phyloP scores from a whole-genome alignment of 208 protist species.

The Plasmodiophora brassicae region DNA sequence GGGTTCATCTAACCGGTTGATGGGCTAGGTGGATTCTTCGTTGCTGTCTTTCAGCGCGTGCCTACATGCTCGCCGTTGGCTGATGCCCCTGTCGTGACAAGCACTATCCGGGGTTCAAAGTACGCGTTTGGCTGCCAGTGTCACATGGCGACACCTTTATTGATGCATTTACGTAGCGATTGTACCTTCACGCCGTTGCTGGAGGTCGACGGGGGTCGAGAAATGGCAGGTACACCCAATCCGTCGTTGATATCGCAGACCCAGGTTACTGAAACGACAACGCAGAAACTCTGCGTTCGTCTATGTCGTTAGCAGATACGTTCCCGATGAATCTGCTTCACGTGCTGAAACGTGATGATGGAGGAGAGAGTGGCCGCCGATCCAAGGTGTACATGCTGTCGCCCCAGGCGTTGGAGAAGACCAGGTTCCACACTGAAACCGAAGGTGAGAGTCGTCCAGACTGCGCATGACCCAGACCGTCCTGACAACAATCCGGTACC shows the following conservation, averaged over 20 bases:
- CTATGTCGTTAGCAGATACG: neutral
- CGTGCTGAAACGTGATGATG: neutral
- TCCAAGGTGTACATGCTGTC: neutral
- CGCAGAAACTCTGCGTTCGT: neutral
- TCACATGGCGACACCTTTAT: neutral
- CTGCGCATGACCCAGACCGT: neutral
- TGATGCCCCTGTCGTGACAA: neutral
- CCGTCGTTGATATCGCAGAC: too few species aligned
- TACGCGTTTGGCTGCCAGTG: neutral
- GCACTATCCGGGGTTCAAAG: neutral
- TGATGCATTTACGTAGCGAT: neutral
- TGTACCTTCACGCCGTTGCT: neutral
- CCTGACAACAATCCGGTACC: neutral
- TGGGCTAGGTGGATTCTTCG: conserved; percentile 47
- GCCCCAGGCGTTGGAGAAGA: neutral
- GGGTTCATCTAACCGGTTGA: neutral
- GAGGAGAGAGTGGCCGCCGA: neutral
- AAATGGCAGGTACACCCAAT: neutral
- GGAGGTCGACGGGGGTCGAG: neutral
- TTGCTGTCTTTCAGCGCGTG: conserved; percentile 29
- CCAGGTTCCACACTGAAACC: neutral
- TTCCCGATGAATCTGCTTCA: neutral
- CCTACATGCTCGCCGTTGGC: neutral
- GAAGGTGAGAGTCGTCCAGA: neutral
- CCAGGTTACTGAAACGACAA: too few species aligned